A percentile compares a stretch with the other conserved stretches of the same genome.
Evolutionary conservation across 768 basidiomycete species (phyloP).

Genomic region (Kwoniella pini): DNA sequence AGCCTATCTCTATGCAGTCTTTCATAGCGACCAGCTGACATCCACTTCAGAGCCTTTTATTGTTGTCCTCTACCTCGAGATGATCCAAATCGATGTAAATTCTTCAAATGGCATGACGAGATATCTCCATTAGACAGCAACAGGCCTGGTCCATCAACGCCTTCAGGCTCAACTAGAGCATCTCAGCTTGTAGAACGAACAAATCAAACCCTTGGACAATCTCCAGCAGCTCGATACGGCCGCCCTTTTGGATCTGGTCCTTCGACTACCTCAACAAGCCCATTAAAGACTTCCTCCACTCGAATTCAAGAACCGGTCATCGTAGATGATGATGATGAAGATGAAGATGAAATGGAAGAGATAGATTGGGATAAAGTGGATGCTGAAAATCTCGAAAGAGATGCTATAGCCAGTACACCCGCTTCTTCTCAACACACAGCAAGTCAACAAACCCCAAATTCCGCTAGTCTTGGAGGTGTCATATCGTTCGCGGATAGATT

Average conservation of each 20-base stretch:
- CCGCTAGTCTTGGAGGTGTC: not conserved
- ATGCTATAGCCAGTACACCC: conserved; percentile 40
- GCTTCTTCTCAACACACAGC: conserved; percentile 26
- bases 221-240: conserved; percentile 24
- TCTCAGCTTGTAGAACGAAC: conserved; percentile 8
- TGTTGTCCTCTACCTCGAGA: conserved; percentile 34
- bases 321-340: conserved; percentile 11
- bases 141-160: conserved; percentile 1
- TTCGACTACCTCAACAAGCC: not conserved
- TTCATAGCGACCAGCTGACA: no score
- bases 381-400: conserved; percentile 38
- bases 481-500: conserved; percentile 23
- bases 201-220: conserved; percentile 31
- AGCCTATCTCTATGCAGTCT: not conserved
- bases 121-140: not conserved
- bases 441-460: conserved; percentile 6
- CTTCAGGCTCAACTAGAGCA: conserved; percentile 17
- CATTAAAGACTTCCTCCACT: not conserved
- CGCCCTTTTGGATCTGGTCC: conserved; percentile 1
- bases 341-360: conserved; percentile 30
- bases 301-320: not conserved
- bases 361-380: conserved; percentile 47
- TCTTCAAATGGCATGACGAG: conserved; percentile 50
- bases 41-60: conserved; percentile 32
- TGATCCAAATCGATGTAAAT: conserved; percentile 42